phyloP scores from a whole-genome alignment of 345 rosid genomes.

The Corymbia maculata region DNA sequence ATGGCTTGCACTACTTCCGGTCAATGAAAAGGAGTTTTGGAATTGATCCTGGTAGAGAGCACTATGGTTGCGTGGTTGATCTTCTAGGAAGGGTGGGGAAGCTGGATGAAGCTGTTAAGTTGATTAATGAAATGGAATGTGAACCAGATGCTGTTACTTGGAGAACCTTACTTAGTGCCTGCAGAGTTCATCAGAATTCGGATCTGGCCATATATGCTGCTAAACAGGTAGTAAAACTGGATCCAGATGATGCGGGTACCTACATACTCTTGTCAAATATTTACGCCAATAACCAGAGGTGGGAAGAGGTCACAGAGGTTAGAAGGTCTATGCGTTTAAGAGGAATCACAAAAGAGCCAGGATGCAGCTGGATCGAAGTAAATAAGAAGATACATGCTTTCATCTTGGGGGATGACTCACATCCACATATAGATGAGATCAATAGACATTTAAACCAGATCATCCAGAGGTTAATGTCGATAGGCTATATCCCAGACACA shows the following conservation, averaged over 20 bases:
- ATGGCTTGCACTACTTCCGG: constrained; percentile 48
- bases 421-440: constrained; percentile 39
- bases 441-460: constrained; percentile 22
- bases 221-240: constrained; percentile 39
- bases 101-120: constrained; percentile 43
- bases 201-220: constrained; percentile 51
- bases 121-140: constrained; percentile 50
- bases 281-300: constrained; percentile 54
- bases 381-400: constrained; percentile 54
- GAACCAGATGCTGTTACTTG: constrained; percentile 63
- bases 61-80: constrained; percentile 72
- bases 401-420: constrained; percentile 51
- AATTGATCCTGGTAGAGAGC: constrained; percentile 56
- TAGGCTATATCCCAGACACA: constrained; percentile 62
- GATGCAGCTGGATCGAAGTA: constrained; percentile 76
- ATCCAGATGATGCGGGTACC: constrained; percentile 58
- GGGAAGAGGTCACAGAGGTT: constrained; percentile 46
- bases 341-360: constrained; percentile 55
- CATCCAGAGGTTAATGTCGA: constrained; percentile 20
- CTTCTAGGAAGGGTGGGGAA: constrained; percentile 69
- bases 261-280: constrained; percentile 60
- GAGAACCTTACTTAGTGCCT: constrained; percentile 58
- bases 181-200: constrained; percentile 47
- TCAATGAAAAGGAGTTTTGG: constrained; percentile 58
- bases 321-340: constrained; percentile 36